A percentile compares a stretch with the other conserved stretches of the same genome.
Evolutionary conservation across 2,329 filamentous ascomycete genomes (phyloP).

Genomic region (Talaromyces sp.): DNA sequence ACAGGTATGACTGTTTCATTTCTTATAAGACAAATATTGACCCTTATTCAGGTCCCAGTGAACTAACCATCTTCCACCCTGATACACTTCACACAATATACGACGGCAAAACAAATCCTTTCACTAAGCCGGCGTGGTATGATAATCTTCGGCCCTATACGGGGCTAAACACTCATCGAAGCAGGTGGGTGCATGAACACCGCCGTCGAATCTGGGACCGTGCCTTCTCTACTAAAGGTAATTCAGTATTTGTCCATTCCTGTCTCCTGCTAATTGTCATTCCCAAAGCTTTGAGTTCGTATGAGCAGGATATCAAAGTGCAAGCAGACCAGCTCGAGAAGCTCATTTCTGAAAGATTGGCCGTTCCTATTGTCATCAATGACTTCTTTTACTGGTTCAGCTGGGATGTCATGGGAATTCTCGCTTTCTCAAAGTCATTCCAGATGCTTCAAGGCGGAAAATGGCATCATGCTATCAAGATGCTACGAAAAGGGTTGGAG

Average conservation of each 20-base stretch:
- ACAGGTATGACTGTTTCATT: too few relatives aligned
- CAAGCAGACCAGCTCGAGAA: not conserved
- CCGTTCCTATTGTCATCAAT: not conserved
- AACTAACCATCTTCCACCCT: constrained; percentile 5
- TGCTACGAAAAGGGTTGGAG: not conserved
- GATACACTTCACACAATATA: not conserved
- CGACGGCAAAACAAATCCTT: not conserved
- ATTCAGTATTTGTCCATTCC: too few relatives aligned
- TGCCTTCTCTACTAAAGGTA: constrained; percentile 12
- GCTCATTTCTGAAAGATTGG: not conserved
- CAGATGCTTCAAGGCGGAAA: not conserved
- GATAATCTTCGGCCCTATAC: not conserved
- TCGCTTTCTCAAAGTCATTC: not conserved
- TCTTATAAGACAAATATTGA: too few relatives aligned
- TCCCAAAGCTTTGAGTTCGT: not conserved
- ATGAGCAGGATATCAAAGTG: not conserved
- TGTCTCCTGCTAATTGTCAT: not conserved
- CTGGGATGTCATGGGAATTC: not conserved
- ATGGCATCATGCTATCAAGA: not conserved
- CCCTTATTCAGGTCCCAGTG: constrained; percentile 6
- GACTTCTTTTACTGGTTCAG: not conserved
- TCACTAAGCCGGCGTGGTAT: not conserved
- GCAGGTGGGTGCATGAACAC: constrained; percentile 3
- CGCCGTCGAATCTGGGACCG: constrained; percentile 10
- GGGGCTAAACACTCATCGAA: not conserved